These are phyloP conservation scores for Candida pseudofarinosa DNA, from an alignment of 805 yeast species.

Conservation along the genomic window DNA sequence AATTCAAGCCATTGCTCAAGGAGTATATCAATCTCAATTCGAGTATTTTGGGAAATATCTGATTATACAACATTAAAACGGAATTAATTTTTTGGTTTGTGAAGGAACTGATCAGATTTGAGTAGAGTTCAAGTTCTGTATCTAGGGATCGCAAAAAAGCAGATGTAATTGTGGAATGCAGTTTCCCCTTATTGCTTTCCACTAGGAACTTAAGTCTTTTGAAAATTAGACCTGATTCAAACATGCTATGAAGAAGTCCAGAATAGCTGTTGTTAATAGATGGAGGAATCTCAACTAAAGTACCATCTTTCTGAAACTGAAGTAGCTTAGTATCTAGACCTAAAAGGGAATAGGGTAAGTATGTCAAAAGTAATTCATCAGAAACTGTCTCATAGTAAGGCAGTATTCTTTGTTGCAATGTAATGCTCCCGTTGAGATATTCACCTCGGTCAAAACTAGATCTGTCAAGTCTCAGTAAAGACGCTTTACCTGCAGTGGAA, in stretches of 20 bases:
- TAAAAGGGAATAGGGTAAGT: conserved; percentile 50
- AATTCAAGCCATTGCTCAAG: conserved; percentile 32
- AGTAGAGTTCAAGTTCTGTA: conserved; percentile 31
- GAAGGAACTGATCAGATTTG: conserved; percentile 29
- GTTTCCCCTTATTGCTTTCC: conserved; percentile 17
- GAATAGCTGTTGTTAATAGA: conserved; percentile 53
- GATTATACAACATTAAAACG: conserved; percentile 32
- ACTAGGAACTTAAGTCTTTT: conserved; percentile 36
- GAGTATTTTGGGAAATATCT: conserved; percentile 49
- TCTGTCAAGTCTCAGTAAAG: background rate
- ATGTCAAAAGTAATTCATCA: conserved; percentile 36
- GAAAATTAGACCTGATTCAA: conserved; percentile 73
- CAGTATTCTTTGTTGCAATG: conserved; percentile 9
- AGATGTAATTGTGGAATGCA: conserved; percentile 52
- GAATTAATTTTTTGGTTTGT: conserved; percentile 26
- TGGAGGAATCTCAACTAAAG: conserved; percentile 43
- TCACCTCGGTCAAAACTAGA: background rate
- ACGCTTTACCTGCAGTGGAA: background rate
- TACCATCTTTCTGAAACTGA: conserved; percentile 33
- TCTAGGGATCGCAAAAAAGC: conserved; percentile 55
- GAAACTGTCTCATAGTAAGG: conserved; percentile 29
- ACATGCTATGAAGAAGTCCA: conserved; percentile 49
- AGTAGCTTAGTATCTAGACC: conserved; percentile 61
- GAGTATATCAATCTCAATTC: conserved; percentile 54
- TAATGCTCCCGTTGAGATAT: background rate